A percentile compares a stretch with the other conserved stretches of the same genome.
These are phyloP conservation scores for Aspergillus sp. DNA, from an alignment of 2,329 filamentous ascomycete species.

Conservation along the genomic window DNA sequence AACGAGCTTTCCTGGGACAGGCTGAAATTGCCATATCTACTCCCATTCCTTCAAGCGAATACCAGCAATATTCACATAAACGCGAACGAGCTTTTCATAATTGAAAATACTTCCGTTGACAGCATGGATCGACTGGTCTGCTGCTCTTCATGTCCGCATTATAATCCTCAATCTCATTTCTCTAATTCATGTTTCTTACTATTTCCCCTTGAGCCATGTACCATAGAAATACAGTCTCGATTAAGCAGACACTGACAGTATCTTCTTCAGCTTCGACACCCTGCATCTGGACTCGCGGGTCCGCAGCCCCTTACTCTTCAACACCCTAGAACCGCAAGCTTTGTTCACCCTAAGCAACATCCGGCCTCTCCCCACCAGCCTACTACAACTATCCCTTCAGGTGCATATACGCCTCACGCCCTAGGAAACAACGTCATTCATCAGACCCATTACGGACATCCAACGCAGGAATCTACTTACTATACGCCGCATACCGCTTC, in stretches of 20 bases:
- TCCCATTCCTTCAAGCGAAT: no score
- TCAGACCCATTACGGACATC: slow-evolving; percentile 61
- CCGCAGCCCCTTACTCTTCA: slow-evolving; percentile 27
- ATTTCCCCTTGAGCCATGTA: not conserved
- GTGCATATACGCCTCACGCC: slow-evolving; percentile 26
- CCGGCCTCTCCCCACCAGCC: slow-evolving; percentile 62
- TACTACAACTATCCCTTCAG: slow-evolving; percentile 32
- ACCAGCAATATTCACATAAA: no score
- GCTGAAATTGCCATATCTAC: no score
- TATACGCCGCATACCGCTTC: slow-evolving; percentile 77
- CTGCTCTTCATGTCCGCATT: not conserved
- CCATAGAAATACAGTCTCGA: no score
- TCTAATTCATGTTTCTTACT: not conserved
- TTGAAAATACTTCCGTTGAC: no score
- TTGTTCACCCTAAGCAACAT: slow-evolving; percentile 26
- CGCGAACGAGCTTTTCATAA: no score
- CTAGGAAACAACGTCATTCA: slow-evolving; percentile 42
- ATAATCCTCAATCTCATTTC: not conserved
- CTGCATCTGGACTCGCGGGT: slow-evolving; percentile 23
- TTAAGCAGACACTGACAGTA: slow-evolving; percentile 4
- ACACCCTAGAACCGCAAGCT: slow-evolving; percentile 22
- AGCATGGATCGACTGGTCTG: no score
- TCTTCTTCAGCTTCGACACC: slow-evolving; percentile 25
- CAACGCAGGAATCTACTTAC: slow-evolving; percentile 63
- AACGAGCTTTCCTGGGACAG: no score